A percentile compares a stretch with the other conserved stretches of the same genome.
Evolutionary conservation across 192 early-diverging fungal species (phyloP).

Genomic region (Umbelopsis vinacea): DNA sequence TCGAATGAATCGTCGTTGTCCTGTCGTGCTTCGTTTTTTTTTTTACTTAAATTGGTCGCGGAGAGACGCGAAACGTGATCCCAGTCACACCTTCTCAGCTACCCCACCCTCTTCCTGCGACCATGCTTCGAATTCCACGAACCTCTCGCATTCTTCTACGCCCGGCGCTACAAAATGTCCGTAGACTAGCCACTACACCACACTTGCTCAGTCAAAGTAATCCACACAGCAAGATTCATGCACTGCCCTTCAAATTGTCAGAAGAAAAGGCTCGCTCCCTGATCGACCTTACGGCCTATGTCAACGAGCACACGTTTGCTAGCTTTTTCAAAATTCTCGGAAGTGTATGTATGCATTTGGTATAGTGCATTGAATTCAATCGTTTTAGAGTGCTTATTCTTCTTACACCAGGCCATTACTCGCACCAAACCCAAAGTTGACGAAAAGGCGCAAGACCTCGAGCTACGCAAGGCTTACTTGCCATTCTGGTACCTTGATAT

Average conservation of each 20-base stretch:
- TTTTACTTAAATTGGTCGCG: too few species aligned
- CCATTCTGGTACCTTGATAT: slow-evolving; percentile 42
- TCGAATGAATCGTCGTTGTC: not conserved
- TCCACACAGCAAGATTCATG: slow-evolving; percentile 35
- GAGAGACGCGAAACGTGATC: not conserved
- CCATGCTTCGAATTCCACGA: not conserved
- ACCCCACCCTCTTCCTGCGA: not conserved
- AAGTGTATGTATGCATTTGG: slow-evolving; percentile 17
- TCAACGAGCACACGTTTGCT: slow-evolving; percentile 28
- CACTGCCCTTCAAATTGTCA: slow-evolving; percentile 37
- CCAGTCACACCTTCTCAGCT: not conserved
- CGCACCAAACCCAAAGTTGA: slow-evolving; percentile 24
- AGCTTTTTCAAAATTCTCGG: slow-evolving; percentile 38
- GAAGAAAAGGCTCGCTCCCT: slow-evolving; percentile 28
- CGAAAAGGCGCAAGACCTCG: slow-evolving; percentile 23
- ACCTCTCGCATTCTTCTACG: not conserved
- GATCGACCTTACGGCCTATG: slow-evolving; percentile 29
- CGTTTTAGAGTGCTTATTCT: not conserved
- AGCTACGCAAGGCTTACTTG: slow-evolving; percentile 35
- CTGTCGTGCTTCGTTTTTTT: too few species aligned
- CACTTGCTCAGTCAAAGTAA: not conserved
- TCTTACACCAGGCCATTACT: slow-evolving; percentile 25
- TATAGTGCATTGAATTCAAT: not conserved
- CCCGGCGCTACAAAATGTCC: not conserved
- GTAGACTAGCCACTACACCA: not conserved